Percentiles rank a stretch among this genome's conserved stretches.
phyloP scores from a whole-genome alignment of 1,139 yeast species.

The Wickerhamomyces sp. region DNA sequence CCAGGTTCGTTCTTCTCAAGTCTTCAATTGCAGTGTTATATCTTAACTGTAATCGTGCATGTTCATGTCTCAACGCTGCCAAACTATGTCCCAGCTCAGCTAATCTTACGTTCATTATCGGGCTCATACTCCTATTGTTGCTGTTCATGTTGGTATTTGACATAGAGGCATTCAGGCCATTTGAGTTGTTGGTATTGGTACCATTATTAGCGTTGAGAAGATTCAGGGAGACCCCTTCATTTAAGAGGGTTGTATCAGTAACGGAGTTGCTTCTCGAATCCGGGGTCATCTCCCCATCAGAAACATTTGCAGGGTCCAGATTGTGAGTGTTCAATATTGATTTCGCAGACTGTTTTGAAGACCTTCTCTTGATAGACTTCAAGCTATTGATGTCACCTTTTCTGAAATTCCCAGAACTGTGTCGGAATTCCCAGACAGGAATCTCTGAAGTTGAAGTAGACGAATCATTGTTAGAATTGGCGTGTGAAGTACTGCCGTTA shows the following conservation, averaged over 20 bases:
- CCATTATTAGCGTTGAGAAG: too few relatives aligned
- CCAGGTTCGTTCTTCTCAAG: constrained; percentile 41
- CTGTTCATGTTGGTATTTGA: not conserved
- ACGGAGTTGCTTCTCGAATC: constrained; percentile 18
- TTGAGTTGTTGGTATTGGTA: too few relatives aligned
- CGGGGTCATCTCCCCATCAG: constrained; percentile 18
- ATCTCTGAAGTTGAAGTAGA: constrained; percentile 15
- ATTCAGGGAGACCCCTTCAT: constrained; percentile 2
- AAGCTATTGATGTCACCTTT: constrained; percentile 59
- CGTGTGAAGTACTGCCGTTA: too few relatives aligned
- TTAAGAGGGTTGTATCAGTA: constrained; percentile 3
- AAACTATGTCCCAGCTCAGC: constrained; percentile 39
- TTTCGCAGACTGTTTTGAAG: constrained; percentile 45
- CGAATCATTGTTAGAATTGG: not conserved
- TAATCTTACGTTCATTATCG: constrained; percentile 29
- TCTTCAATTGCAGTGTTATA: constrained; percentile 45
- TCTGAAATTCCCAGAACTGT: constrained; percentile 57
- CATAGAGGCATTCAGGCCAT: too few relatives aligned
- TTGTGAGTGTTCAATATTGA: constrained; percentile 3
- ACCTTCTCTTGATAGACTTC: constrained; percentile 57
- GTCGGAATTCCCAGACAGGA: constrained; percentile 66
- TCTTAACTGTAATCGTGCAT: constrained; percentile 34
- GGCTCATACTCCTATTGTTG: constrained; percentile 10
- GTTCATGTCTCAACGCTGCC: constrained; percentile 34
- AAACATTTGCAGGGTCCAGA: constrained; percentile 3